Evolutionary conservation across 2,329 filamentous ascomycete species (phyloP), one percentile per base, ranked within the genome.

Genomic region (Arthrobotrys entomopaga): DNA sequence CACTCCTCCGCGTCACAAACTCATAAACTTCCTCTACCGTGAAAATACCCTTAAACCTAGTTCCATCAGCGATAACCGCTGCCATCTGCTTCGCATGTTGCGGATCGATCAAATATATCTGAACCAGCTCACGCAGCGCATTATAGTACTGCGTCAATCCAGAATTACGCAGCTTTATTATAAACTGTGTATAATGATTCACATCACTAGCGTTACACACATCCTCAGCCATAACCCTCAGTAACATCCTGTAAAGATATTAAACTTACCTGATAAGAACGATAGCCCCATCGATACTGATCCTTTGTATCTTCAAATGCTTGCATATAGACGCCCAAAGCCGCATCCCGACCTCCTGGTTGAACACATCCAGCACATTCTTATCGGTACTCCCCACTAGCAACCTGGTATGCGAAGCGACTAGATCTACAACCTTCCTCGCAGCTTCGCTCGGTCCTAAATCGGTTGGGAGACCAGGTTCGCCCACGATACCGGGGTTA

Each of bases 311-410:
- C 84, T 99, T 99, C 77, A 99, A 87, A 82, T 99, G 95, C 83
- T 99, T 99, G 86, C 94, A 97, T 58, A 99, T 85, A 16, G 92
- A 91, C 19, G 90, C 89, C 83, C 98, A 99, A 60, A 99, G 86
- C 24, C 95, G 90, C 76, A 97, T 87, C 0, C 95, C 95, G 24
- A 99, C 94, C 83, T 99, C 95, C 82, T 95, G 92, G 81, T 97
- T 97, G 85, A 99, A 99, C 13, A 99, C 95, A 80, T 99, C 95
- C 24, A 99, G 89, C 86, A 97, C 96, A 76, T 92, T 94, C 84
- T 99, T 99, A 81, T 99, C 95, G 0, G 94, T 98, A 80, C 92
- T 96, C 75, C 95, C 95, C 2, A 91, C 88, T 11, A 99, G 86
- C 92, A 99, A 97, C 80, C 87, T 88, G 0, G 93, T 98, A 81